Evolutionary conservation across 1,139 yeast genomes (phyloP).

Genomic region (Barnettozyma hawaiiensis): DNA sequence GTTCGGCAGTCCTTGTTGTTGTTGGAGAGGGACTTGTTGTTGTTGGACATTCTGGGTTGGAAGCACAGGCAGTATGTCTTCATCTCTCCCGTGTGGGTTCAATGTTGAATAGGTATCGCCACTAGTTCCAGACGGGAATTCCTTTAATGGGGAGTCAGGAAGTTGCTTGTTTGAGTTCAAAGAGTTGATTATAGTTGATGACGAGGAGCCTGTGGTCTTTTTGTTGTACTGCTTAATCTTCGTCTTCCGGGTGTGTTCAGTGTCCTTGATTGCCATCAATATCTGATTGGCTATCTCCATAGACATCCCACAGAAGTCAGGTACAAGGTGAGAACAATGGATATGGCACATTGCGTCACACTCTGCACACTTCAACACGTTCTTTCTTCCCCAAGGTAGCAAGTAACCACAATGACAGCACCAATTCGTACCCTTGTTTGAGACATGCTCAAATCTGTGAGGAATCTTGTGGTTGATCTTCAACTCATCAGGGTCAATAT

Average conservation of each 20-base stretch:
- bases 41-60: conserved; percentile 17
- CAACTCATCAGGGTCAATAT: conserved; percentile 78
- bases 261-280: conserved; percentile 74
- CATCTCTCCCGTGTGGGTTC: conserved; percentile 10
- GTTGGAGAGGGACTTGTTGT: conserved; percentile 11
- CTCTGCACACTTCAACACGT: conserved; percentile 90
- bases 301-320: conserved; percentile 97
- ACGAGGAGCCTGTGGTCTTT: conserved; percentile 21
- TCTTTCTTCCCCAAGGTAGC: conserved; percentile 90
- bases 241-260: conserved; percentile 44
- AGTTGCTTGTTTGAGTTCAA: conserved; percentile 6
- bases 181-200: conserved; percentile 24
- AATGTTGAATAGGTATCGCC: conserved; percentile 6
- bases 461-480: conserved; percentile 95
- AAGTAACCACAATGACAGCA: conserved; percentile 98
- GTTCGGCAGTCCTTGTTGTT: conserved; percentile 10
- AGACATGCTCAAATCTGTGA: conserved; percentile 84
- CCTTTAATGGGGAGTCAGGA: conserved; percentile 14
- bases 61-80: conserved; percentile 4
- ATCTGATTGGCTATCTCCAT: conserved; percentile 95
- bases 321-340: conserved; percentile 88
- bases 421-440: conserved; percentile 97
- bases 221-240: conserved; percentile 19
- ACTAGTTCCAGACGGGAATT: conserved; percentile 9
- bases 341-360: conserved; percentile 96